Evolutionary conservation across 768 basidiomycete genomes (phyloP).

Genomic region (Neoboletus brunneissimus): DNA sequence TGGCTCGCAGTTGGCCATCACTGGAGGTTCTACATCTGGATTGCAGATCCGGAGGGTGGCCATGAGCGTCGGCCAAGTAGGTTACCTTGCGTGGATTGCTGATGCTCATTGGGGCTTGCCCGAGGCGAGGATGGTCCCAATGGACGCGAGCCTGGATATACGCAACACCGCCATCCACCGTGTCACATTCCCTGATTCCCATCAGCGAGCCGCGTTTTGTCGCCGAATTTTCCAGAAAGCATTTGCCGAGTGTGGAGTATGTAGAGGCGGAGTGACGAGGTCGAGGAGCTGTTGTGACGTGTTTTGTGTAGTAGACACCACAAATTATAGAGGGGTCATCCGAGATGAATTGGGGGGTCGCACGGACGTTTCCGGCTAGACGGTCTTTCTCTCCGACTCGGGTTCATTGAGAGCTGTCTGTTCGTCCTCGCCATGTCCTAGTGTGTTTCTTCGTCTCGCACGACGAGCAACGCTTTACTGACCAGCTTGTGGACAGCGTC

Average conservation of each 20-base stretch:
- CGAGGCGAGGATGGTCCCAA: not conserved
- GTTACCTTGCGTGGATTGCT: not conserved
- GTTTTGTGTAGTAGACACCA: no score
- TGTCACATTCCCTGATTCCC: not conserved
- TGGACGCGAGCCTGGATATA: not conserved
- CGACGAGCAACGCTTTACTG: conserved; percentile 2
- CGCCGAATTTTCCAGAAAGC: not conserved
- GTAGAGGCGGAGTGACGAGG: not conserved
- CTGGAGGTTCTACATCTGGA: not conserved
- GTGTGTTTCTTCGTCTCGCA: conserved; percentile 27
- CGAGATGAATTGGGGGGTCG: conserved; percentile 16
- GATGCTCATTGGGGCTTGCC: not conserved
- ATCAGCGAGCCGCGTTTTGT: not conserved
- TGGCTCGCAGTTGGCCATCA: not conserved
- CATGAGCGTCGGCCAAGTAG: not conserved
- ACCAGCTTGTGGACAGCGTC: conserved; percentile 42
- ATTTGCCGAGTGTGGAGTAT: not conserved
- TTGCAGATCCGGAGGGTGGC: not conserved
- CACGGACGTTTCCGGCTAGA: conserved; percentile 20
- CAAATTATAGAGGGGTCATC: conserved; percentile 16
- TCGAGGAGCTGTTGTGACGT: no score
- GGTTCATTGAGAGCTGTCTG: not conserved
- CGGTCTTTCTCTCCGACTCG: not conserved
- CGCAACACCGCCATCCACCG: not conserved
- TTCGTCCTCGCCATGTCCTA: conserved; percentile 42